phyloP scores from a whole-genome alignment of 2,329 filamentous ascomycete species.

The Pseudohalonectria lignicola region DNA sequence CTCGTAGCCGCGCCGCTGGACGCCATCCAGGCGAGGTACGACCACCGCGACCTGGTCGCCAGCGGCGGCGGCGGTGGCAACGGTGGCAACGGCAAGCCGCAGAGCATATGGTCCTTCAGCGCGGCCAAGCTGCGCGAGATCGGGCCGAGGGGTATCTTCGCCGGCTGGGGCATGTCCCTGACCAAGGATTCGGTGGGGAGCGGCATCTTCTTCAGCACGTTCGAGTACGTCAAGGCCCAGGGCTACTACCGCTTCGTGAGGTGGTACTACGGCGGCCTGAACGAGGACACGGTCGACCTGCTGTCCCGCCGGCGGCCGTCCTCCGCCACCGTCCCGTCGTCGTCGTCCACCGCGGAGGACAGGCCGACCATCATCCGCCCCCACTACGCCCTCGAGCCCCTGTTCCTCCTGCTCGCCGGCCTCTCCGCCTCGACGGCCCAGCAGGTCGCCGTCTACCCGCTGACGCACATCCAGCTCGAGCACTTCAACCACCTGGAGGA shows the following conservation, averaged over 20 bases:
- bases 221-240: slow-evolving; percentile 68
- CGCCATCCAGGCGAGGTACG: slow-evolving; percentile 64
- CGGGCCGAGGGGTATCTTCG: slow-evolving; percentile 60
- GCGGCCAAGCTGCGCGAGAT: slow-evolving; percentile 59
- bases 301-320: slow-evolving; percentile 34
- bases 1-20: slow-evolving; percentile 65
- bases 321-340: background rate
- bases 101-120: slow-evolving; percentile 65
- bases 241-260: slow-evolving; percentile 61
- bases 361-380: slow-evolving; percentile 48
- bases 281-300: slow-evolving; percentile 37
- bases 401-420: slow-evolving; percentile 59
- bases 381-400: slow-evolving; percentile 65
- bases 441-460: slow-evolving; percentile 59
- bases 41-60: slow-evolving; percentile 35
- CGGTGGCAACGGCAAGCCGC: slow-evolving; percentile 22
- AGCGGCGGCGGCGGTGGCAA: slow-evolving; percentile 6
- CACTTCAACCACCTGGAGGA: slow-evolving; percentile 66
- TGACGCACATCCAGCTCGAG: slow-evolving; percentile 59
- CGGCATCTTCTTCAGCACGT: slow-evolving; percentile 63
- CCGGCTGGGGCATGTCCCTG: slow-evolving; percentile 59
- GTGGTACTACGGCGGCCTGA: slow-evolving; percentile 55
- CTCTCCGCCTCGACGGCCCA: slow-evolving; percentile 57
- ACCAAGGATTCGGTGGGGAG: slow-evolving; percentile 59
- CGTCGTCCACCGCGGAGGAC: background rate